These are phyloP conservation scores for Podila epicladia DNA, from an alignment of 192 early-diverging fungal genomes.

Conservation along the genomic window DNA sequence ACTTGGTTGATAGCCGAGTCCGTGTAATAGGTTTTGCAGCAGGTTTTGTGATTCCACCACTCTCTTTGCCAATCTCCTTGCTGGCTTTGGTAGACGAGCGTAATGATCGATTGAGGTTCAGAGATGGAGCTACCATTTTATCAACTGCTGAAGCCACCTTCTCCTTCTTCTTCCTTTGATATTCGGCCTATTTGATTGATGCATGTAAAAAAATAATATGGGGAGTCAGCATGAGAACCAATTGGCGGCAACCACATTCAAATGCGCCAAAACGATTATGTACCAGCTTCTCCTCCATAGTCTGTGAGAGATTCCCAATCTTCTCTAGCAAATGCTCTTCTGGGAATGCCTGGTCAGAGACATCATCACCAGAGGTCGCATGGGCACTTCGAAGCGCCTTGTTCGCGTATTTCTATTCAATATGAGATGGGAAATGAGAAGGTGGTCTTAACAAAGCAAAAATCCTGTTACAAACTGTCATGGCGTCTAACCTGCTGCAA, in stretches of 20 bases:
- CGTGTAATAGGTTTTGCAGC: neutral
- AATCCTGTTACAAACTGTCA: neutral
- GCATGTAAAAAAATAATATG: neutral
- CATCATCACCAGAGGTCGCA: neutral
- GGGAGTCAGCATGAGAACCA: neutral
- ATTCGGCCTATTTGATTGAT: neutral
- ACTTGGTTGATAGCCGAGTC: neutral
- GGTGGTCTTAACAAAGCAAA: too few species aligned
- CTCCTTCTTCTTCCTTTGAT: conserved; percentile 6
- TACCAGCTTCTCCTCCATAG: conserved; percentile 46
- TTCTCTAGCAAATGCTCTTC: conserved; percentile 17
- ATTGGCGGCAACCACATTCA: neutral
- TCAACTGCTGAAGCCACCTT: neutral
- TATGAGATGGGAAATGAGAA: too few species aligned
- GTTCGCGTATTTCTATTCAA: conserved; percentile 7
- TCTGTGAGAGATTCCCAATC: neutral
- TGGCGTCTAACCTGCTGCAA: conserved; percentile 6
- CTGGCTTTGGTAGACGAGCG: neutral
- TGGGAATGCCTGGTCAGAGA: neutral
- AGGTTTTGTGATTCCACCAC: neutral
- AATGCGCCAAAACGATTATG: neutral
- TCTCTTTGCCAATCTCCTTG: neutral
- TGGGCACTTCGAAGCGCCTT: neutral
- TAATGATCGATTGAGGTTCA: neutral
- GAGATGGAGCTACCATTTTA: neutral